Base-by-base conservation (phyloP, 1,284 basidiomycete species). In the Sanghuangporus sanghuang region DNA sequence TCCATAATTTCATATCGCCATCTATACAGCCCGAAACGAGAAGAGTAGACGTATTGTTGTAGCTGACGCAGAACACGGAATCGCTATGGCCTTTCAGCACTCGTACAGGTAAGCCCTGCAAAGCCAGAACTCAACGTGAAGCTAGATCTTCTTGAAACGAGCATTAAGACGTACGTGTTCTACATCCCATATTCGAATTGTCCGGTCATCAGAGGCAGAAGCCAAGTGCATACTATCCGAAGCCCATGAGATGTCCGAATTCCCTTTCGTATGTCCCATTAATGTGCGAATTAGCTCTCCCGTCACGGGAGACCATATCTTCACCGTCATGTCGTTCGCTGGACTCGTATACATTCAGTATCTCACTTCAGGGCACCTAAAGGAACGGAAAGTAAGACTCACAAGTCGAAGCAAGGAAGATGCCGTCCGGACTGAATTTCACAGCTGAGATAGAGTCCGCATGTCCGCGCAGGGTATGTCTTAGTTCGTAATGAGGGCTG, bases 21-120 rank as follows among this genome's bases (percentile, higher is more conserved):
- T 98, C 96, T 71, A 93, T 96, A 0, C 89, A 89, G 3, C 96
- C 96, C 11, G 93, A 96, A 1, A 93, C 96, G 21, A 98, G 80
- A 18, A 98, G 77, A 67, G 94, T 96, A 0, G 91, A 90, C 9
- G 91, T 83, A 0, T 87, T 86, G 71, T 95, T 95, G 75, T 93
- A 98, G 68, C 95, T 93, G 8, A 97, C 80, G 70, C 93, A 95
- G 68, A 98, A 93, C 0, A 98, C 93, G 72, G 87, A 93, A 68
- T 89, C 94, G 1, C 92, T 85, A 71, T 99, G 96, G 0, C 92
- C 93, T 66, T 83, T 84, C 8, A 96, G 77, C 3, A 79, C 78
- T 71, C 89, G 89, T 35, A 81, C 81, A 0, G 85, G 85, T 54
- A 86, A 68, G 7, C 89, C 90, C 90, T 93, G 61, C n/a, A 55